phyloP scores from a whole-genome alignment of 2,329 filamentous ascomycete genomes.

The Stagonosporopsis chrysanthemi region DNA sequence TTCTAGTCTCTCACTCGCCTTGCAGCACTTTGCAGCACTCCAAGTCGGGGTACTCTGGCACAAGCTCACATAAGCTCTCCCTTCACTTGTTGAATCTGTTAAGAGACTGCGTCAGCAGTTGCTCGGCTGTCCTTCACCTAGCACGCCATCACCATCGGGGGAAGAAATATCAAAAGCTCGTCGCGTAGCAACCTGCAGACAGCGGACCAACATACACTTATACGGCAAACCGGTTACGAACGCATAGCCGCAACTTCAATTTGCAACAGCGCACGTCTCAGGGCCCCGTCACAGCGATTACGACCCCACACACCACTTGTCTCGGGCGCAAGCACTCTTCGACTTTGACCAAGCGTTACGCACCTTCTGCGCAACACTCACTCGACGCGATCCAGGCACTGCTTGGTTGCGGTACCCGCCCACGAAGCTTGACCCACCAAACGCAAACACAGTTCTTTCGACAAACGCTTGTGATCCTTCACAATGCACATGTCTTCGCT shows the following conservation, averaged over 20 bases:
- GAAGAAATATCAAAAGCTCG: conserved; percentile 1
- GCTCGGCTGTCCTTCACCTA: conserved; percentile 6
- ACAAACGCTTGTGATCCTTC: conserved; percentile 19
- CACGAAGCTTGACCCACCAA: conserved; percentile 21
- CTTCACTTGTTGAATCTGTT: conserved; percentile 6
- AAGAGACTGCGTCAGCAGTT: conserved; percentile 5
- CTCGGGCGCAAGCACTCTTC: conserved; percentile 30
- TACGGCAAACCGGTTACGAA: conserved; percentile 16
- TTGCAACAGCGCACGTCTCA: conserved; percentile 37
- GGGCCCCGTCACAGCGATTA: conserved; percentile 22
- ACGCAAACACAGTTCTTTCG: conserved; percentile 13
- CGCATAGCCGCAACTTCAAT: conserved; percentile 30
- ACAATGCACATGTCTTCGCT: conserved; percentile 34
- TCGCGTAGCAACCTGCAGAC: conserved; percentile 26
- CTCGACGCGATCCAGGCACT: conserved; percentile 23
- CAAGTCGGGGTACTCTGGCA: conserved; percentile 26
- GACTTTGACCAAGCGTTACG: conserved; percentile 13
- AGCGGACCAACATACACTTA: conserved; percentile 20
- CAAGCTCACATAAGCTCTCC: conserved; percentile 22
- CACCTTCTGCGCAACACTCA: conserved; percentile 15
- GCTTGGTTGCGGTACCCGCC: conserved; percentile 13
- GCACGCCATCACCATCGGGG: not conserved
- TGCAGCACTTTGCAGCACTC: conserved; percentile 38
- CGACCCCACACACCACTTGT: conserved; percentile 34
- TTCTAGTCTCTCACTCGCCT: conserved; percentile 37